Conservation (phyloP, 208 protist genomes). For the Acanthamoeba culbertsoni region DNA sequence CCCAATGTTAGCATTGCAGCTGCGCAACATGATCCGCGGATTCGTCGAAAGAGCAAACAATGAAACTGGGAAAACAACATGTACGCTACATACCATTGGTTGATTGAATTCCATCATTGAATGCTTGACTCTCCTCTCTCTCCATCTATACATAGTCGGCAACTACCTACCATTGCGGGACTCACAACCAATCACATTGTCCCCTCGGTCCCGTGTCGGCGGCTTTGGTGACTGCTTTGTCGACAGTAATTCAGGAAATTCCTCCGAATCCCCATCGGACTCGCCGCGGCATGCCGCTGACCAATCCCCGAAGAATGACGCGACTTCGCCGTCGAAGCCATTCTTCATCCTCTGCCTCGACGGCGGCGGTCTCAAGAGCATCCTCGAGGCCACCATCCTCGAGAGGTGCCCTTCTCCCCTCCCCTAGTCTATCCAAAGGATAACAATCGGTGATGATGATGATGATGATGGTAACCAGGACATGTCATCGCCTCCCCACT, state of each 20-base stretch:
- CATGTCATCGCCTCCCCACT: not conserved
- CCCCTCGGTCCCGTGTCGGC: too few relatives aligned
- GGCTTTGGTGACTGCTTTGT: too few relatives aligned
- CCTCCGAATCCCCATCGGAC: not conserved
- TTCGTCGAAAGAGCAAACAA: conserved; percentile 37
- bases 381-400: conserved; percentile 47
- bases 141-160: too few relatives aligned
- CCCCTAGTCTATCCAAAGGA: too few relatives aligned
- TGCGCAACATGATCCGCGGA: conserved; percentile 32
- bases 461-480: not conserved
- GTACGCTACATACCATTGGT: not conserved
- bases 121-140: not conserved
- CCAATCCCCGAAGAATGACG: not conserved
- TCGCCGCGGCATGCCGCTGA: not conserved
- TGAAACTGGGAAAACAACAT: conserved; percentile 7
- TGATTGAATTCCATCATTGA: too few relatives aligned
- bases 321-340: too few relatives aligned
- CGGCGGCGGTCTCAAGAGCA: conserved; percentile 43
- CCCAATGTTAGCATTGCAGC: not conserved
- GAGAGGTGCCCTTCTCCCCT: not conserved
- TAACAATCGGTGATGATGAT: too few relatives aligned
- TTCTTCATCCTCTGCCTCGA: conserved; percentile 55
- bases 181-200: too few relatives aligned
- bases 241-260: too few relatives aligned
- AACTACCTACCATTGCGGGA: too few relatives aligned